Evolutionary conservation across 371 early-diverging fungal species (phyloP).

Genomic region (Capillidium rhysosporum): DNA sequence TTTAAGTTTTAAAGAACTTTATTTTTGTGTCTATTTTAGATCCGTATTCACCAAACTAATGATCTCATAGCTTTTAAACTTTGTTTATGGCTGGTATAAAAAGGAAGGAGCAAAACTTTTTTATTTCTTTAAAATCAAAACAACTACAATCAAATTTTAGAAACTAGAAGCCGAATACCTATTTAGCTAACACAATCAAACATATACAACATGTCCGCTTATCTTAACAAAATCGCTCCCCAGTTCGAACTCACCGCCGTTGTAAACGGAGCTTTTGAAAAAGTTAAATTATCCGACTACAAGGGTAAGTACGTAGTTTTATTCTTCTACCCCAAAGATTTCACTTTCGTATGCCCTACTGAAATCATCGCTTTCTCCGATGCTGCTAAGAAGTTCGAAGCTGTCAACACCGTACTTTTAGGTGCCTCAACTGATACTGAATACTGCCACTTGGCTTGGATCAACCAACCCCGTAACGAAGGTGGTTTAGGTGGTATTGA

Average conservation of each 20-base stretch:
- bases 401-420: slow-evolving; percentile 16
- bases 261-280: slow-evolving; percentile 8
- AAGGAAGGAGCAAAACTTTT: too few relatives aligned
- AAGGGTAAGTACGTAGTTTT: slow-evolving; percentile 13
- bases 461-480: slow-evolving; percentile 37
- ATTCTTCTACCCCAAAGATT: slow-evolving; percentile 12
- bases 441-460: slow-evolving; percentile 49
- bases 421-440: slow-evolving; percentile 29
- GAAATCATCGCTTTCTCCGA: slow-evolving; percentile 83
- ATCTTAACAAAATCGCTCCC: slow-evolving; percentile 10
- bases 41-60: too few relatives aligned
- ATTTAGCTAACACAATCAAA: too few relatives aligned
- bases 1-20: too few relatives aligned
- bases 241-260: slow-evolving; percentile 11
- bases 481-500: slow-evolving; percentile 64
- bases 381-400: slow-evolving; percentile 45
- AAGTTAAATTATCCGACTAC: slow-evolving; percentile 10
- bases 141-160: too few relatives aligned
- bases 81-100: too few relatives aligned
- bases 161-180: too few relatives aligned
- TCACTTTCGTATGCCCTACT: slow-evolving; percentile 61
- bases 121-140: too few relatives aligned
- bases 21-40: too few relatives aligned
- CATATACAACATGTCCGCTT: too few relatives aligned
- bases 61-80: too few relatives aligned